These are phyloP conservation scores for Xylaria sp. DNA, from an alignment of 2,329 filamentous ascomycete genomes.

Conservation along the genomic window DNA sequence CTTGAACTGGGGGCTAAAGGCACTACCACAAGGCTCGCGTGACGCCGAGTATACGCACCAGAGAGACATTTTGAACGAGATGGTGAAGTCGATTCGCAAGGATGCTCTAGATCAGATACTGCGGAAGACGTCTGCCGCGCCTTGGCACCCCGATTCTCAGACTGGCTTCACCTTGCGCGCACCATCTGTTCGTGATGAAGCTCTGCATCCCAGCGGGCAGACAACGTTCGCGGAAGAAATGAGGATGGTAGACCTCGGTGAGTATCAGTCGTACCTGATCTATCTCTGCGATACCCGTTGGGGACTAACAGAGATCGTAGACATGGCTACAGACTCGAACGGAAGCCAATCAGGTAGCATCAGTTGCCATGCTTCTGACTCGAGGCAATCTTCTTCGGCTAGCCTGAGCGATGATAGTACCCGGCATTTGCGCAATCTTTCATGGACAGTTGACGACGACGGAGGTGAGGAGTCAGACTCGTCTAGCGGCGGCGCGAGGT, in stretches of 20 bases:
- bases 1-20: slow-evolving; percentile 54
- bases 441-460: slow-evolving; percentile 11
- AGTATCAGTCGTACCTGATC: not conserved
- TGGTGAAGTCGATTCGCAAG: slow-evolving; percentile 41
- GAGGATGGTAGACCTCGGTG: slow-evolving; percentile 25
- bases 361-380: slow-evolving; percentile 5
- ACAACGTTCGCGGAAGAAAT: not conserved
- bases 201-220: not conserved
- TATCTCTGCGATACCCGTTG: not conserved
- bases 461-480: slow-evolving; percentile 14
- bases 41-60: slow-evolving; percentile 38
- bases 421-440: not conserved
- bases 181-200: not conserved
- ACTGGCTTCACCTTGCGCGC: slow-evolving; percentile 42
- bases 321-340: slow-evolving; percentile 18
- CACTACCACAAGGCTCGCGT: slow-evolving; percentile 26
- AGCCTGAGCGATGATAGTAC: slow-evolving; percentile 18
- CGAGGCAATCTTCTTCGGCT: slow-evolving; percentile 16
- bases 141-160: slow-evolving; percentile 42
- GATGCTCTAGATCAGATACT: slow-evolving; percentile 44
- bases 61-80: slow-evolving; percentile 43
- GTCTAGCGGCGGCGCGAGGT: slow-evolving; percentile 18
- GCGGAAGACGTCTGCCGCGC: slow-evolving; percentile 23
- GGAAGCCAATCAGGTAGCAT: slow-evolving; percentile 2
- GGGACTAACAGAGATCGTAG: slow-evolving; percentile 8